Evolutionary conservation across 352 stramenopile species (phyloP).

Genomic region (Globisporangium nodosum): DNA sequence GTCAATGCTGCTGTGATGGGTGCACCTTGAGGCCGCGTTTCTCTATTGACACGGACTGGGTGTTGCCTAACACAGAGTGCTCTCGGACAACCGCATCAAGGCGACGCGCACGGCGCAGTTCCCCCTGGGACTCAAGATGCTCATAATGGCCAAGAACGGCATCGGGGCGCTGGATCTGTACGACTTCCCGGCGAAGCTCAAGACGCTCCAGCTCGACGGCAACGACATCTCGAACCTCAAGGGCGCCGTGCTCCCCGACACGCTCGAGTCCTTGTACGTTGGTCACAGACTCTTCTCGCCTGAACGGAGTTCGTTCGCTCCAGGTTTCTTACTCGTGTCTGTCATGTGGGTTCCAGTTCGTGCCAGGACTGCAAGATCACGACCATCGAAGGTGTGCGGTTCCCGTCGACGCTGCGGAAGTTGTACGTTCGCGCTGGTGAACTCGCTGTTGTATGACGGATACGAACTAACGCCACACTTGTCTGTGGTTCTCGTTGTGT

Average conservation of each 20-base stretch:
- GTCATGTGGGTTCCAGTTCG: slow-evolving; percentile 2
- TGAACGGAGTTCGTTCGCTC: neutral
- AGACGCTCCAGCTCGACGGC: slow-evolving; percentile 21
- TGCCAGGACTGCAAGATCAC: slow-evolving; percentile 17
- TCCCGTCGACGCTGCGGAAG: slow-evolving; percentile 27
- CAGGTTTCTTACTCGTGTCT: neutral
- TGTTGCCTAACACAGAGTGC: slow-evolving; percentile 2
- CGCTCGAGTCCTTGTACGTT: slow-evolving; percentile 26
- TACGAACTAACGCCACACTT: neutral
- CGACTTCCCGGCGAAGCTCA: slow-evolving; percentile 14
- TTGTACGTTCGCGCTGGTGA: slow-evolving; percentile 18
- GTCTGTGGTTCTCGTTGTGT: neutral
- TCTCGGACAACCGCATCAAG: slow-evolving; percentile 16
- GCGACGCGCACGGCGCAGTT: slow-evolving; percentile 11
- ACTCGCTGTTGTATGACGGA: too few relatives aligned
- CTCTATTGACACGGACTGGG: neutral
- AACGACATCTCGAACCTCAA: slow-evolving; percentile 34
- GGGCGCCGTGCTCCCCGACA: slow-evolving; percentile 35
- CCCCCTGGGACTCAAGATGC: slow-evolving; percentile 8
- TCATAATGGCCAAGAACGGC: slow-evolving; percentile 8
- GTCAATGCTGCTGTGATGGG: neutral
- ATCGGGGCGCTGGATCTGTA: slow-evolving; percentile 12
- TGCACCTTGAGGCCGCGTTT: neutral
- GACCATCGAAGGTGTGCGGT: slow-evolving; percentile 17
- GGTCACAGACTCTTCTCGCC: neutral